phyloP scores from a whole-genome alignment of 1,284 basidiomycete genomes.

The Marasmius oreades region DNA sequence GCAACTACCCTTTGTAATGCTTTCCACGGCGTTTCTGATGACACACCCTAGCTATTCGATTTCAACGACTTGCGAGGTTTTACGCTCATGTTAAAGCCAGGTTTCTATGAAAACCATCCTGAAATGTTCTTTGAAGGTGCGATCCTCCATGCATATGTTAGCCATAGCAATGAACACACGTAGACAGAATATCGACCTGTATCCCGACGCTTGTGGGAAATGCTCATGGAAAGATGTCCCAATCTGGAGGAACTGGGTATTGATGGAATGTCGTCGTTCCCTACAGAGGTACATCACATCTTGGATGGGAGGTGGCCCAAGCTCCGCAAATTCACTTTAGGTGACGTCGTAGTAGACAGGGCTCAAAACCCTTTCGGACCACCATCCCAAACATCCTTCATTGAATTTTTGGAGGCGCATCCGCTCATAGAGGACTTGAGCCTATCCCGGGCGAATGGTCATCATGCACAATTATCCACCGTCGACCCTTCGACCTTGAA shows the following conservation, averaged over 20 bases:
- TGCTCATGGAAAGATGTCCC: constrained; percentile 60
- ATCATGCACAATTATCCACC: constrained; percentile 46
- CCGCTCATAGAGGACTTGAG: constrained; percentile 48
- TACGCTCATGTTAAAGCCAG: constrained; percentile 50
- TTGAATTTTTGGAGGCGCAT: constrained; percentile 65
- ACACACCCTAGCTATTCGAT: constrained; percentile 51
- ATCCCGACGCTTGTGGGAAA: constrained; percentile 55
- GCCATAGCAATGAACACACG: constrained; percentile 9
- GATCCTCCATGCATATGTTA: constrained; percentile 12
- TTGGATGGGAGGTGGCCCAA: constrained; percentile 57
- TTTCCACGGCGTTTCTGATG: constrained; percentile 13
- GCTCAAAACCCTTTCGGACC: constrained; percentile 26
- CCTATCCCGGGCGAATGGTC: constrained; percentile 53
- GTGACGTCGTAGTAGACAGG: constrained; percentile 60
- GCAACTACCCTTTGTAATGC: no score
- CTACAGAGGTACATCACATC: constrained; percentile 37
- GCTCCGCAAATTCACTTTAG: constrained; percentile 52
- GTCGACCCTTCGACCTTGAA: constrained; percentile 45
- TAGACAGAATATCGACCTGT: constrained; percentile 33
- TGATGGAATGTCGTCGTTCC: constrained; percentile 50
- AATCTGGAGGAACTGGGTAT: constrained; percentile 59
- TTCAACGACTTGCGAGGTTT: constrained; percentile 61
- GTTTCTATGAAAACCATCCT: constrained; percentile 58
- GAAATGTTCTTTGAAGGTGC: constrained; percentile 54
- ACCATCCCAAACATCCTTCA: constrained; percentile 36